Evolutionary conservation across 106 monocot species (phyloP).

Genomic region (Dendrobium catenatum): DNA sequence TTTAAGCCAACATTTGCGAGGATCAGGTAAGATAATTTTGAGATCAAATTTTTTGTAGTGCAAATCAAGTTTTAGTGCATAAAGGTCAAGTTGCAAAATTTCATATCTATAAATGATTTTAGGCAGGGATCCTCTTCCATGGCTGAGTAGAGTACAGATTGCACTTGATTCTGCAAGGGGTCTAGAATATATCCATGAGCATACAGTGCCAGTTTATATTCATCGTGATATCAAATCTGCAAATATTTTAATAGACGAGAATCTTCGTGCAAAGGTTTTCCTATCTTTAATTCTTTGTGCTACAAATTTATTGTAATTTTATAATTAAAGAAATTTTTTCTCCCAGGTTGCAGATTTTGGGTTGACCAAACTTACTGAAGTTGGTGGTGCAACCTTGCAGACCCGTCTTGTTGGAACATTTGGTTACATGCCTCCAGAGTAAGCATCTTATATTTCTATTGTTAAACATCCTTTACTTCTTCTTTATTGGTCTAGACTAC

Average conservation of each 20-base stretch:
- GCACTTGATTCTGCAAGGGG: constrained; percentile 96
- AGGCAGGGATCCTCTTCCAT: constrained; percentile 67
- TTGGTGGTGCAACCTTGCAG: constrained; percentile 42
- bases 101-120: constrained; percentile 10
- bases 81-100: not conserved
- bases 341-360: constrained; percentile 99
- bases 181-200: constrained; percentile 96
- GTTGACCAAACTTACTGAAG: constrained; percentile 79
- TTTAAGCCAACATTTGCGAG: constrained; percentile 70
- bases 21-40: constrained; percentile 39
- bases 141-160: constrained; percentile 83
- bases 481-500: not conserved
- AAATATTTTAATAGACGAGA: constrained; percentile 88
- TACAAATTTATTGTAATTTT: not conserved
- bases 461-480: not conserved
- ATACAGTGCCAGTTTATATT: constrained; percentile 83
- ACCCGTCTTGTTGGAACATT: constrained; percentile 84
- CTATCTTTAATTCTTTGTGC: not conserved
- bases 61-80: not conserved
- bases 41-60: not conserved
- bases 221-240: constrained; percentile 97
- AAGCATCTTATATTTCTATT: constrained; percentile 16
- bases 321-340: not conserved
- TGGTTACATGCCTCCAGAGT: constrained; percentile 99
- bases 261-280: constrained; percentile 73